A percentile compares a stretch with the other conserved stretches of the same genome.
Conservation (phyloP, 1,139 yeast species). For the Pichia sp. region DNA sequence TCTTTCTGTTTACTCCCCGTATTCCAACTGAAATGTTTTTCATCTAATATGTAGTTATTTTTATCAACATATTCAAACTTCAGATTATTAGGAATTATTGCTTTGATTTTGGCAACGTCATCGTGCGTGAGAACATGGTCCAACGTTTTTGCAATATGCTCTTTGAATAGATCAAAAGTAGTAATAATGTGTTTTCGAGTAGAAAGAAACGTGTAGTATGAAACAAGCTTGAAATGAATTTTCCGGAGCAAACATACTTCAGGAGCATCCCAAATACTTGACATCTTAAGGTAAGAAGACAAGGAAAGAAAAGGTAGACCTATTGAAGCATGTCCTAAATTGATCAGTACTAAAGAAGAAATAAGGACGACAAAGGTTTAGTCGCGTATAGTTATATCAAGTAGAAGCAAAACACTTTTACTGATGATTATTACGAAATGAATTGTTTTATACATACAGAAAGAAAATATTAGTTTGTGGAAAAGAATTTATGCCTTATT, state of each 20-base stretch:
- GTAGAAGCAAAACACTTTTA: too few relatives aligned
- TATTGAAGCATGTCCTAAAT: too few relatives aligned
- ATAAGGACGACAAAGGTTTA: too few relatives aligned
- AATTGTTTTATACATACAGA: not conserved
- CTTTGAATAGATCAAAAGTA: conserved; percentile 42
- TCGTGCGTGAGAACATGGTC: conserved; percentile 31
- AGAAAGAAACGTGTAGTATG: conserved; percentile 50
- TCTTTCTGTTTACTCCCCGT: conserved; percentile 43
- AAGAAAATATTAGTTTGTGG: not conserved
- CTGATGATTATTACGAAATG: not conserved
- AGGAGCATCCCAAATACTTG: not conserved
- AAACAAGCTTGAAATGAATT: conserved; percentile 42
- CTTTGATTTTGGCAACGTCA: conserved; percentile 60
- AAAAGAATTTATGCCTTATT: not conserved
- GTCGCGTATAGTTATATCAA: too few relatives aligned
- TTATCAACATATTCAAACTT: conserved; percentile 69
- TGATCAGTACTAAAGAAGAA: too few relatives aligned
- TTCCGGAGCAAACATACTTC: conserved; percentile 32
- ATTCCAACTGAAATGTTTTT: conserved; percentile 39
- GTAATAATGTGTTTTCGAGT: conserved; percentile 49
- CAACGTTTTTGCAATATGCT: conserved; percentile 40
- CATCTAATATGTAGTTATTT: conserved; percentile 47
- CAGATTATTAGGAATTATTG: conserved; percentile 62
- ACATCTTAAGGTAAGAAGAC: not conserved
- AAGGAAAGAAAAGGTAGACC: too few relatives aligned